These are phyloP conservation scores for Elymus sibiricus DNA, from an alignment of 176 grass and related monocot species.

Conservation along the genomic window DNA sequence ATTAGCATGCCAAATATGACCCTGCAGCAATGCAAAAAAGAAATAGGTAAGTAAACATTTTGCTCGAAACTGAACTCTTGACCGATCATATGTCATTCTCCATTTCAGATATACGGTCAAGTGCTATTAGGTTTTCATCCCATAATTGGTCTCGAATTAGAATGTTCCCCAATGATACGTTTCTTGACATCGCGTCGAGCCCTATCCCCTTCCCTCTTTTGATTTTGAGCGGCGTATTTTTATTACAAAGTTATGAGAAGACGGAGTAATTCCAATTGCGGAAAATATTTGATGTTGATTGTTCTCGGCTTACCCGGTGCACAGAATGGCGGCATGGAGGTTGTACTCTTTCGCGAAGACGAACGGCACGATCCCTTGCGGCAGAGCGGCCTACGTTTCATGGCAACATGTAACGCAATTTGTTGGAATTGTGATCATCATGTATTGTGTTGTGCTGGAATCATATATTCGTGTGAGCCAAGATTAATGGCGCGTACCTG, in stretches of 20 bases:
- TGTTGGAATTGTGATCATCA: not conserved
- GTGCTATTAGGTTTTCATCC: not conserved
- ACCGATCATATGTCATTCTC: not conserved
- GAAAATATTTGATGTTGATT: not conserved
- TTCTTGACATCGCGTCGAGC: not conserved
- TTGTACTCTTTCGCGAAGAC: constrained; percentile 94
- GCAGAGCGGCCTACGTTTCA: constrained; percentile 62
- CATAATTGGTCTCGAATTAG: not conserved
- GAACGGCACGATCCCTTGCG: constrained; percentile 88
- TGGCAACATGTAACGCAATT: not conserved
- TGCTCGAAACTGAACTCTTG: not conserved
- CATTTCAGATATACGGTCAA: not conserved
- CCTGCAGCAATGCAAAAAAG: constrained; percentile 18
- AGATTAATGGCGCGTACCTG: constrained; percentile 41
- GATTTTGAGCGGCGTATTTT: not conserved
- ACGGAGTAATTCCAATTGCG: not conserved
- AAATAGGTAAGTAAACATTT: not conserved
- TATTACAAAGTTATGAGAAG: not conserved
- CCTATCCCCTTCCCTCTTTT: not conserved
- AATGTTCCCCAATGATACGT: not conserved
- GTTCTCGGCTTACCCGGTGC: constrained; percentile 52
- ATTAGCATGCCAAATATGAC: constrained; percentile 96
- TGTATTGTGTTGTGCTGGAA: not conserved
- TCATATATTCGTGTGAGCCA: not conserved
- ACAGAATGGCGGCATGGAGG: constrained; percentile 66